Base-by-base conservation (phyloP, 352 stramenopile species). In the Globisporangium iwayamae region DNA sequence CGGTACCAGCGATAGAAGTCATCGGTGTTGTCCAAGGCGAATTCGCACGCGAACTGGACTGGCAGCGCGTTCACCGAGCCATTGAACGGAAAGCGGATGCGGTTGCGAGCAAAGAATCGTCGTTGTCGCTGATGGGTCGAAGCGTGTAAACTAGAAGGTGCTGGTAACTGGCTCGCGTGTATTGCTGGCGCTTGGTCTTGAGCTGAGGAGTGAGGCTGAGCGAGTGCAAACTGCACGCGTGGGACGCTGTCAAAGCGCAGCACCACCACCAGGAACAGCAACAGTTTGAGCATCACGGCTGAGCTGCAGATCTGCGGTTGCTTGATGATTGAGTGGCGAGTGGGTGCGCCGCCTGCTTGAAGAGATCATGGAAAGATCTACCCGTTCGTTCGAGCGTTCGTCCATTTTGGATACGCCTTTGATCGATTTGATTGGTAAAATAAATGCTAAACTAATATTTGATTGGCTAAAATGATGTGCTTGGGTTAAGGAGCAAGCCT, bases 31-130 rank as follows among this genome's bases (percentile, higher is more conserved):
- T 32, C 9, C 4, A 45, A 25, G 20, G 20, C 16, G 59, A 65
- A 65, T 2, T 20, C 46, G 13, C 59, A 65, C 6, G n/a, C 10
- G 4, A 65, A 65, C 6, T 20, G 47, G 22, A 65, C 2, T 2
- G 59, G 34, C 8, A 52, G 25, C 6, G 22, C 9, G 48, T 65
- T 65, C 48, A 65, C 59, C 1, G 59, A 59, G 16, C 36, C 59
- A 20, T 58, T 38, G 22, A 64, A 10, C 2, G 59, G 59, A 2
- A 34, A 32, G 8, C 32, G 59, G 30, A 64, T 64, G 16, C 34
- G 45, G 39, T 38, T 54, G 14, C 16, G 43, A 28, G n/a, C 43
- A 16, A 36, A 4, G 2, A 22, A n/a, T n/a, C 10, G 39, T 4
- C 11, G 53, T 2, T n/a, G 32, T 39, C 46, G 52, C 36, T 8